Evolutionary conservation across 2,329 filamentous ascomycete species (phyloP), one percentile per base, ranked within the genome.

Genomic region (Aspergillus ruber): DNA sequence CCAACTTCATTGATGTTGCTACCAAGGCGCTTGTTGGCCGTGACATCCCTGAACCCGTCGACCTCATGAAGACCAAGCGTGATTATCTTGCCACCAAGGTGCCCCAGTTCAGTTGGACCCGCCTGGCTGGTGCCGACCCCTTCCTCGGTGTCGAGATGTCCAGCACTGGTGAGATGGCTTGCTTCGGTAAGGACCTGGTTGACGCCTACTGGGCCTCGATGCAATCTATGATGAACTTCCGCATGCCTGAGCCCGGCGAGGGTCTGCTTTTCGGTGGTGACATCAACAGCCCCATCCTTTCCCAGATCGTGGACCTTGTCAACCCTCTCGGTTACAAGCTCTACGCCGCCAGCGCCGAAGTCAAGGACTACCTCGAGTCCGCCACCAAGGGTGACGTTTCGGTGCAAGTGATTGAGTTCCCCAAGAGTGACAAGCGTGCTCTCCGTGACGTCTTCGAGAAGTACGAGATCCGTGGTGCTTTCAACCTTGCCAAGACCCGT

Each of bases 221-320:
- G 52, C 93, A 98, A 74, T 93, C 89, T 17, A 91, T 88, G 61
- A 98, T 97, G 91, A 98, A 97, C 82, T 97, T 97, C 88, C 88
- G 90, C 59, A 82, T 96, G 63, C 93, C 93, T 39, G 85, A 94
- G 70, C 88, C 90, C 45, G 93, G 93, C 56, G 90, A 96, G 78
- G 91, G 93, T 74, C 84, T 98, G 50, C 84, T 98, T 45, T 88
- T 98, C 56, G 93, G 93, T 55, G 93, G 93, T 60, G 88, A 96
- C 67, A 74, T 83, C 51, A 77, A 75, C 57, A 85, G 84, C 70
- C 69, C 84, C 50, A 82, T 82, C 20, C 79, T 98, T 49, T 81
- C 84, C 50, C 80, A 82, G 64, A 85, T 97, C 50, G 88, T 93
- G 55, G 84, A 95, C 70, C 91, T 89, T 73, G 77, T 98, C 44